Conservation (phyloP, 768 basidiomycete genomes). For the Amanita rubescens region DNA sequence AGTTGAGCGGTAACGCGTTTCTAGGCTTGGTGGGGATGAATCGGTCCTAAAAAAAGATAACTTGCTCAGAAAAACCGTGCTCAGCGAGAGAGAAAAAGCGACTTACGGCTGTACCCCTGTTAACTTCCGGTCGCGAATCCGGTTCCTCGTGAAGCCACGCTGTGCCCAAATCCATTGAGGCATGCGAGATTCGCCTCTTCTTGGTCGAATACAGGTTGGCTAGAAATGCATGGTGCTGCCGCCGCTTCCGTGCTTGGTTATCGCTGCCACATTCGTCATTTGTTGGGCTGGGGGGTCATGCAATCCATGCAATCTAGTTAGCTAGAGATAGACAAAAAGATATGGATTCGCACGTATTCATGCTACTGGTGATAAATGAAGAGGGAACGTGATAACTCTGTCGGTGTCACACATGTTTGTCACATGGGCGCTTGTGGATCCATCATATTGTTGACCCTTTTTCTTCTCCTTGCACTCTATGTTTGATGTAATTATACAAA, state of each 20-base stretch:
- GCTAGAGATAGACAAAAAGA: background rate
- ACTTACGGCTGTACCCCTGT: constrained; percentile 7
- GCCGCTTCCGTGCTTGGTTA: constrained; percentile 3
- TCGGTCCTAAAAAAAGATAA: constrained; percentile 34
- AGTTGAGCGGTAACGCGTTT: constrained; percentile 44
- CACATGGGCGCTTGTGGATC: background rate
- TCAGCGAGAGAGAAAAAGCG: constrained; percentile 3
- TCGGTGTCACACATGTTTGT: background rate
- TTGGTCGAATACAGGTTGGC: constrained; percentile 10
- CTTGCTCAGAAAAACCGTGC: background rate
- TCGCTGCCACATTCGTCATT: constrained; percentile 1
- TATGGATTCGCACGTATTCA: constrained; percentile 1
- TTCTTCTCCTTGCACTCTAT: no score
- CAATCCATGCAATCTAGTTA: background rate
- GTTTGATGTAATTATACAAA: no score
- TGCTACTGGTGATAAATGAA: background rate
- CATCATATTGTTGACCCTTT: background rate
- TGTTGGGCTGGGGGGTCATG: background rate
- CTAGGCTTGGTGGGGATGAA: constrained; percentile 52
- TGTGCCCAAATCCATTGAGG: constrained; percentile 13
- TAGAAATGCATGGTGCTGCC: constrained; percentile 2
- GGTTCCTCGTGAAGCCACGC: constrained; percentile 8
- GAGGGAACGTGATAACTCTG: background rate
- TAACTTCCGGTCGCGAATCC: background rate
- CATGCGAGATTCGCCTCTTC: constrained; percentile 18